Conservation (phyloP, 2,329 filamentous ascomycete genomes). For the Trichoderma gracile region DNA sequence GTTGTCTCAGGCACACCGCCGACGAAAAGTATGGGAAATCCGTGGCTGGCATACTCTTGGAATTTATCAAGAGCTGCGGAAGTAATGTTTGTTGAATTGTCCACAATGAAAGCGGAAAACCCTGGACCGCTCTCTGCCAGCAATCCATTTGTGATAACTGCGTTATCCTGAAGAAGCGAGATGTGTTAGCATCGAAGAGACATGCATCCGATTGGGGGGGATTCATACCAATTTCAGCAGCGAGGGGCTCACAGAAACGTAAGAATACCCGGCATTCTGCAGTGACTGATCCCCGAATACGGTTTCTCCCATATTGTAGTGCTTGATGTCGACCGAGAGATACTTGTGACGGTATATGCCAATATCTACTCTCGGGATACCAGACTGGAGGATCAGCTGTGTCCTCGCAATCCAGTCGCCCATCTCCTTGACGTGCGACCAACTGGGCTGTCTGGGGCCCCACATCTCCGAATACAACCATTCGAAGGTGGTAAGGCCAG, state of each 20-base stretch:
- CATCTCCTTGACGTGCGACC: constrained; percentile 13
- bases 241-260: constrained; percentile 17
- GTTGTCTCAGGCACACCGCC: constrained; percentile 2
- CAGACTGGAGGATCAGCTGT: constrained; percentile 11
- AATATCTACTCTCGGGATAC: constrained; percentile 7
- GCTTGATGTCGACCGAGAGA: constrained; percentile 13
- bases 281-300: constrained; percentile 10
- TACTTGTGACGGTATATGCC: constrained; percentile 18
- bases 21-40: constrained; percentile 1
- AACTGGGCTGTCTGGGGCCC: constrained; percentile 12
- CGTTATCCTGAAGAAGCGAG: background rate
- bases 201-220: background rate
- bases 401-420: constrained; percentile 16
- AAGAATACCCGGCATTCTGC: constrained; percentile 8
- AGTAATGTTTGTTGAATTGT: constrained; percentile 13
- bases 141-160: background rate
- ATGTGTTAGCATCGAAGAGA: background rate
- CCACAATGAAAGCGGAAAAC: constrained; percentile 12
- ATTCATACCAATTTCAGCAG: constrained; percentile 4
- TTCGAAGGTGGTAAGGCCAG: constrained; percentile 9
- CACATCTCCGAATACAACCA: constrained; percentile 18
- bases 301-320: constrained; percentile 7
- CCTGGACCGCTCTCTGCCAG: constrained; percentile 7
- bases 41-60: background rate
- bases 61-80: background rate